These are phyloP conservation scores for Penicillium atrosanguineum DNA, from an alignment of 495 filamentous ascomycete species.

Conservation along the genomic window DNA sequence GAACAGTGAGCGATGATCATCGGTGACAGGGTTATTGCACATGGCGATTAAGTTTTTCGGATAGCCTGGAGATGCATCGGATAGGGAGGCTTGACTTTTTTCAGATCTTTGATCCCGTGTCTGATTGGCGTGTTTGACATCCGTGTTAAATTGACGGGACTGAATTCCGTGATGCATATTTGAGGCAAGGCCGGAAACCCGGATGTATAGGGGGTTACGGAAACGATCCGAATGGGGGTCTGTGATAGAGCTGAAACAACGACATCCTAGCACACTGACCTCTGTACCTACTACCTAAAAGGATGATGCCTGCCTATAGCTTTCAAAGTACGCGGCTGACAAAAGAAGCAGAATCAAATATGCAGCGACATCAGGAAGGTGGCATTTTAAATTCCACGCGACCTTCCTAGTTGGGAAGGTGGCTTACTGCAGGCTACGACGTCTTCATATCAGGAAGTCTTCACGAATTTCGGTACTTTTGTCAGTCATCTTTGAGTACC, in stretches of 20 bases:
- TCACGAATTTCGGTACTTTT: no score
- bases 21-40: constrained; percentile 5
- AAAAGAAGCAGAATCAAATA: neutral
- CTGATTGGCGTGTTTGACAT: no score
- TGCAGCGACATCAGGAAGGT: neutral
- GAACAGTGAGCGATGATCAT: constrained; percentile 1
- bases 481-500: no score
- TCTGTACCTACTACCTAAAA: no score
- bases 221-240: neutral
- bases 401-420: neutral
- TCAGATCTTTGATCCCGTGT: no score
- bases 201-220: neutral
- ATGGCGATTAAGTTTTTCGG: constrained; percentile 12
- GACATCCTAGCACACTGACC: neutral
- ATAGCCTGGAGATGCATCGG: constrained; percentile 3
- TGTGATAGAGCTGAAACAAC: neutral
- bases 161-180: no score
- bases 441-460: neutral
- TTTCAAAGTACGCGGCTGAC: no score
- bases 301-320: no score
- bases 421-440: neutral
- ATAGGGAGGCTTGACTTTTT: no score
- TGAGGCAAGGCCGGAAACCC: no score
- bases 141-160: no score
- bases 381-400: neutral